These are phyloP conservation scores for Plectosphaerella cucumerina DNA, from an alignment of 2,329 filamentous ascomycete species.

Conservation along the genomic window DNA sequence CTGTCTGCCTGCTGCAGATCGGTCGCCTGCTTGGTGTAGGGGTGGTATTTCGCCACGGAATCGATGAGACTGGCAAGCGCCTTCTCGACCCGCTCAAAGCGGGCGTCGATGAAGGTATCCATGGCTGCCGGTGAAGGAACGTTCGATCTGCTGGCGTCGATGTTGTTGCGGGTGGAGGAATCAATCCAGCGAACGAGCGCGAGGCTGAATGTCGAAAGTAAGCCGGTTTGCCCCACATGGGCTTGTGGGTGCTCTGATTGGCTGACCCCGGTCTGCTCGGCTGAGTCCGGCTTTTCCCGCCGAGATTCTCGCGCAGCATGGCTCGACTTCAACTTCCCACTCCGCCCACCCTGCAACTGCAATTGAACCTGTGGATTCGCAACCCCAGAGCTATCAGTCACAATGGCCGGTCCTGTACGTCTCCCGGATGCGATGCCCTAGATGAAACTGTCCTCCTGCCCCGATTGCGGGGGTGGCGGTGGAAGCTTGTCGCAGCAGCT, in stretches of 20 bases:
- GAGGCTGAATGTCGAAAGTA: background rate
- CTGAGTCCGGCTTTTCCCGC: conserved; percentile 14
- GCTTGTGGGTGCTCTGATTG: conserved; percentile 5
- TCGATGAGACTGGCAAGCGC: conserved; percentile 68
- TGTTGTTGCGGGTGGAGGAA: background rate
- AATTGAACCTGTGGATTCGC: conserved; percentile 28
- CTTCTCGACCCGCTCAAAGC: conserved; percentile 63
- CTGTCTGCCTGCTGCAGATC: conserved; percentile 69
- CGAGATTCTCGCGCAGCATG: conserved; percentile 13
- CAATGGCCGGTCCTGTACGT: conserved; percentile 37
- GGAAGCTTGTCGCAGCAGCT: too few species aligned
- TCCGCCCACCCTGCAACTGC: conserved; percentile 18
- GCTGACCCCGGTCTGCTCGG: conserved; percentile 6
- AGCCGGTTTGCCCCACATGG: background rate
- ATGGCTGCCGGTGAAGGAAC: conserved; percentile 30
- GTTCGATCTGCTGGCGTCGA: background rate
- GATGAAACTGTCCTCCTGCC: too few species aligned
- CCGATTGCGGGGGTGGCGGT: too few species aligned
- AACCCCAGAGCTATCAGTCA: conserved; percentile 26
- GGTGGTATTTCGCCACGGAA: conserved; percentile 79
- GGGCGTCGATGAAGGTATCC: conserved; percentile 58
- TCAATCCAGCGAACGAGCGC: background rate
- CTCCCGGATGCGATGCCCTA: background rate
- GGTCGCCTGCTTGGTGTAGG: conserved; percentile 60
- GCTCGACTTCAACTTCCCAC: conserved; percentile 8